A percentile compares a stretch with the other conserved stretches of the same genome.
These are phyloP conservation scores for Aspergillus cristatus DNA, from an alignment of 495 filamentous ascomycete species.

Conservation along the genomic window DNA sequence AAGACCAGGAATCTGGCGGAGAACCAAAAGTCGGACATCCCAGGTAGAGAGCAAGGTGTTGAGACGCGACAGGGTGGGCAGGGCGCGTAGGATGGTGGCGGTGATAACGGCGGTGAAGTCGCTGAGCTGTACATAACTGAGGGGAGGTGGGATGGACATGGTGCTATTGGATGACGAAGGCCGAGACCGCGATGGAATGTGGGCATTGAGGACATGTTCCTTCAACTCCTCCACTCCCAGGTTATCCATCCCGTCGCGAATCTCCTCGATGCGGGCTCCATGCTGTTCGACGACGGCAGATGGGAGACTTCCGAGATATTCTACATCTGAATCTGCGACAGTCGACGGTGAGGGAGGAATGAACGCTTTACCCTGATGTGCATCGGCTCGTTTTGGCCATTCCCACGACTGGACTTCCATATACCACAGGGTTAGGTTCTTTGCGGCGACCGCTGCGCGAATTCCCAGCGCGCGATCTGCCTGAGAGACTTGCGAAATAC, in stretches of 20 bases:
- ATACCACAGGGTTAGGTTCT: constrained; percentile 68
- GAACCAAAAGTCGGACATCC: constrained; percentile 64
- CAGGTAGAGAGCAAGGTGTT: constrained; percentile 61
- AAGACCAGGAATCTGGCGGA: constrained; percentile 61
- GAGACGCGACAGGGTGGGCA: constrained; percentile 72
- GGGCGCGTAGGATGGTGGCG: constrained; percentile 72
- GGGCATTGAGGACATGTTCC: constrained; percentile 71
- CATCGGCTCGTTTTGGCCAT: constrained; percentile 49
- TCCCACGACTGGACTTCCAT: constrained; percentile 66
- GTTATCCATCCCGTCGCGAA: constrained; percentile 64
- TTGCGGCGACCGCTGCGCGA: constrained; percentile 61
- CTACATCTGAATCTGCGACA: constrained; percentile 22
- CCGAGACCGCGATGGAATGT: constrained; percentile 50
- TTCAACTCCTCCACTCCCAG: constrained; percentile 88
- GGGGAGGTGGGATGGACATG: constrained; percentile 43
- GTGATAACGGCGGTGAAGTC: constrained; percentile 86
- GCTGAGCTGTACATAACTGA: constrained; percentile 54
- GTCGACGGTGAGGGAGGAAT: constrained; percentile 30
- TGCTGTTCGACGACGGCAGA: constrained; percentile 52
- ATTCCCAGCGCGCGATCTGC: constrained; percentile 64
- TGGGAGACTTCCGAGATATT: constrained; percentile 63
- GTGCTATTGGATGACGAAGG: constrained; percentile 45
- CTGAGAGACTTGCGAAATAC: constrained; percentile 57
- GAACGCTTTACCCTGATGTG: constrained; percentile 43
- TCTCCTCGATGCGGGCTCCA: constrained; percentile 67